phyloP scores from a whole-genome alignment of 331 rosid genomes.

The Ulmus americana region DNA sequence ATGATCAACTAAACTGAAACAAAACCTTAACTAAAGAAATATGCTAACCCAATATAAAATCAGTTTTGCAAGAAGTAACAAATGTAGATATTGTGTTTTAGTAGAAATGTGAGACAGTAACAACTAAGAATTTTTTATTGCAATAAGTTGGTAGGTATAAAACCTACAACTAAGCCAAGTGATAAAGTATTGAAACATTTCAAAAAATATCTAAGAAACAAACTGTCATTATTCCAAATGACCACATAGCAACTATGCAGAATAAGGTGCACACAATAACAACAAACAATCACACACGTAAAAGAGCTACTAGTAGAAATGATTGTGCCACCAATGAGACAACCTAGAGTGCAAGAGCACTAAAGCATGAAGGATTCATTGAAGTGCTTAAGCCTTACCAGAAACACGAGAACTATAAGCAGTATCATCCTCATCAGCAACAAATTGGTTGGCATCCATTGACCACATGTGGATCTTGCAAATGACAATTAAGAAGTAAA shows the following conservation, averaged over 20 bases:
- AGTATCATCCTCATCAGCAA: slow-evolving; percentile 84
- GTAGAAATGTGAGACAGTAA: background rate
- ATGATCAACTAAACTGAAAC: background rate
- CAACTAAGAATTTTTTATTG: background rate
- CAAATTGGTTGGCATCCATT: slow-evolving; percentile 72
- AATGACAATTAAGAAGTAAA: slow-evolving; percentile 7
- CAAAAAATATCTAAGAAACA: background rate
- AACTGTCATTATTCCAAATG: background rate
- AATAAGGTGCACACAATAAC: background rate
- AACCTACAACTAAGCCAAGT: background rate
- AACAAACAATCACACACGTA: background rate
- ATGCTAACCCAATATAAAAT: background rate
- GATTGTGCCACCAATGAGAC: background rate
- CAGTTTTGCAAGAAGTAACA: too few relatives aligned
- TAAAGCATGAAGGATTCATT: slow-evolving; percentile 6
- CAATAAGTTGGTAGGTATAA: background rate
- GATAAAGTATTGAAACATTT: background rate
- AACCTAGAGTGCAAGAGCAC: background rate
- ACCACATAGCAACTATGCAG: background rate
- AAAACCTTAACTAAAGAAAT: background rate
- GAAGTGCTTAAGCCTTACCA: slow-evolving; percentile 34
- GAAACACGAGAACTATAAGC: slow-evolving; percentile 82
- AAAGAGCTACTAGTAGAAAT: background rate
- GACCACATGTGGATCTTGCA: slow-evolving; percentile 72
- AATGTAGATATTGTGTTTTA: background rate